Base-by-base conservation (phyloP, 169 alveolate species). In the Ichthyophthirius multifiliis region DNA sequence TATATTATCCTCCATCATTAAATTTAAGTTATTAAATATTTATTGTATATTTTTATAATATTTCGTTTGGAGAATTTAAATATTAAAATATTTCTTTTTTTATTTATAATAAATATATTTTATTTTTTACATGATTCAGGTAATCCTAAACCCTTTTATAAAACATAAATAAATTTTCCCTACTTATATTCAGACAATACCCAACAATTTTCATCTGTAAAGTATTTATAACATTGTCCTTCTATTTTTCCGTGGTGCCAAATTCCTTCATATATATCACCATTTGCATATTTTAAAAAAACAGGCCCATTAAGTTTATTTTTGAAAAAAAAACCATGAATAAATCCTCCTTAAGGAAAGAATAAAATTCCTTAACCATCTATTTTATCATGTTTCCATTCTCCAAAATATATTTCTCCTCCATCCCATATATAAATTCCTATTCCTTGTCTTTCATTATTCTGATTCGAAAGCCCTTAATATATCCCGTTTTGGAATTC, bases 361-460 rank as follows among this genome's bases (percentile, higher is more conserved):
- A 67, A 39, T n/a, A 67, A 37, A 39, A 67, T 35, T n/a, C 77
- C 77, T 67, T 67, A 35, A 16, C 77, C 77, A 34, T 34, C 48
- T 39, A 67, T 35, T 44, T 18, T 39, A 41, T 67, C 77, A 9
- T 67, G 39, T 18, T 67, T 67, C 48, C 48, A 67, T 20, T 67
- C 77, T 23, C 77, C 77, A 41, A 67, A 67, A 39, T 67, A 67
- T 18, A 34, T 37, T 39, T 67, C 77, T 16, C 77, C 77, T 18
- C 62, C 30, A 37, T 67, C 77, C 39, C 43, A 67, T 34, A 44
- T 39, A 37, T 34, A 67, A 18, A 67, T 39, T n/a, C 77, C 77
- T 35, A 67, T 35, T 9, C 45, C 45, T 35, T 41, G 32, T 37
- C 77, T 34, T 41, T 67, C 27, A 1, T 34, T 23, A n/a, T 34